A percentile compares a stretch with the other conserved stretches of the same genome.
These are phyloP conservation scores for Brassica hybrid DNA, from an alignment of 441 rosid genomes.

Conservation along the genomic window DNA sequence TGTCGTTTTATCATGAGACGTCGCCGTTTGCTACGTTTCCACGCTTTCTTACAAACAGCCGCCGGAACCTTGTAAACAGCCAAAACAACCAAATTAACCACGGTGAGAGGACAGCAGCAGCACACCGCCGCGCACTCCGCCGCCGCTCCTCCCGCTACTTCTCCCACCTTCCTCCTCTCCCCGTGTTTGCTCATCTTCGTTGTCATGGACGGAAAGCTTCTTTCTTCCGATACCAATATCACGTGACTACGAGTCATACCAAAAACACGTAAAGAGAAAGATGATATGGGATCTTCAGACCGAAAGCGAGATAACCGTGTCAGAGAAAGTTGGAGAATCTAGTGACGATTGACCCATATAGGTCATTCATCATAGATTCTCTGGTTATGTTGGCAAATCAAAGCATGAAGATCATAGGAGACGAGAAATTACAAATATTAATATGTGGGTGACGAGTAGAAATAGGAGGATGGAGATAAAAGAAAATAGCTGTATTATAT, in stretches of 20 bases:
- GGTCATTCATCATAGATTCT: conserved; percentile 42
- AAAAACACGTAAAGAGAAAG: not conserved
- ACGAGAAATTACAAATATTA: not conserved
- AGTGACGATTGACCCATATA: conserved; percentile 35
- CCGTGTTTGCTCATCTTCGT: conserved; percentile 12
- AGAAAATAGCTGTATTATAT: conserved; percentile 28
- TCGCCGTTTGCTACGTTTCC: conserved; percentile 47
- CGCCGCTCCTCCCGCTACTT: conserved; percentile 72
- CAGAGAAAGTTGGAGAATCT: conserved; percentile 37
- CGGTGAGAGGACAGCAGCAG: conserved; percentile 74
- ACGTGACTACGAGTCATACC: conserved; percentile 45
- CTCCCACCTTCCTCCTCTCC: conserved; percentile 49
- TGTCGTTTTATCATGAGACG: conserved; percentile 42
- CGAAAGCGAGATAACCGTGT: conserved; percentile 31
- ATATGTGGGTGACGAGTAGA: not conserved
- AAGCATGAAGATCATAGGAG: conserved; percentile 29
- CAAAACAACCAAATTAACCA: conserved; percentile 59
- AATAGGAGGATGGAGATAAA: conserved; percentile 16
- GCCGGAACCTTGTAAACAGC: conserved; percentile 71
- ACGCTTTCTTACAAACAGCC: conserved; percentile 62
- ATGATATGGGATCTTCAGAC: conserved; percentile 31
- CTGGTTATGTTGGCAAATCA: conserved; percentile 29
- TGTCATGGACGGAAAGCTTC: conserved; percentile 15
- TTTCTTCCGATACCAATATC: conserved; percentile 30
- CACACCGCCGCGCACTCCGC: conserved; percentile 81